A percentile compares a stretch with the other conserved stretches of the same genome.
These are phyloP conservation scores for Boechera divaricarpa DNA, from an alignment of 345 rosid species.

Conservation along the genomic window DNA sequence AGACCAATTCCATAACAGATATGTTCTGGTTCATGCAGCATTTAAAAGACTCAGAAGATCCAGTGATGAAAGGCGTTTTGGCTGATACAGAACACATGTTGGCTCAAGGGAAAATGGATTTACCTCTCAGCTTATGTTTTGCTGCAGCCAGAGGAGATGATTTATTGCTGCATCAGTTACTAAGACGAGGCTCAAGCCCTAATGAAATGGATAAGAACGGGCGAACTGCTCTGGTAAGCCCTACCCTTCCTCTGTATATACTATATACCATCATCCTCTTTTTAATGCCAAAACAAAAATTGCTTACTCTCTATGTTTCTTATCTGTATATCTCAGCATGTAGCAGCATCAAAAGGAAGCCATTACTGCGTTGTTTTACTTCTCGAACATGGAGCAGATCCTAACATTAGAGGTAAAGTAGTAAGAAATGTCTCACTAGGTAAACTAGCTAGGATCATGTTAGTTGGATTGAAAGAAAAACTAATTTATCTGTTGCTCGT, in stretches of 20 bases:
- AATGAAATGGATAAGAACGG: slow-evolving; percentile 66
- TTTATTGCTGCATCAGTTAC: slow-evolving; percentile 70
- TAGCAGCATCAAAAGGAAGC: slow-evolving; percentile 79
- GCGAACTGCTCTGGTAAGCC: slow-evolving; percentile 68
- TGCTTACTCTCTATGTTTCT: slow-evolving; percentile 16
- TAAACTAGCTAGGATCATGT: background rate
- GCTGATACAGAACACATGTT: slow-evolving; percentile 73
- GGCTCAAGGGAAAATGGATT: slow-evolving; percentile 76
- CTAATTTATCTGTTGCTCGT: background rate
- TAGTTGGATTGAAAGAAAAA: background rate
- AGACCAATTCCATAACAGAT: background rate
- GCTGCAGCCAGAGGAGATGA: slow-evolving; percentile 91
- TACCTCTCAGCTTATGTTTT: slow-evolving; percentile 80
- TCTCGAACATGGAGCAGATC: slow-evolving; percentile 75
- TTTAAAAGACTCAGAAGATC: slow-evolving; percentile 65
- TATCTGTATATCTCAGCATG: slow-evolving; percentile 60
- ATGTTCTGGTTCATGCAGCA: slow-evolving; percentile 56
- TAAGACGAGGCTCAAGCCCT: slow-evolving; percentile 70
- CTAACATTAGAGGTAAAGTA: slow-evolving; percentile 67
- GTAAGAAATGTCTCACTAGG: background rate
- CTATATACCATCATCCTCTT: background rate
- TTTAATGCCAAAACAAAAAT: background rate
- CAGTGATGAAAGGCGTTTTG: slow-evolving; percentile 63
- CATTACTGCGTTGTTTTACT: slow-evolving; percentile 68
- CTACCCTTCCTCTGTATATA: background rate